Base-by-base conservation (phyloP, 2,329 filamentous ascomycete species). In the Colletotrichum musicola region DNA sequence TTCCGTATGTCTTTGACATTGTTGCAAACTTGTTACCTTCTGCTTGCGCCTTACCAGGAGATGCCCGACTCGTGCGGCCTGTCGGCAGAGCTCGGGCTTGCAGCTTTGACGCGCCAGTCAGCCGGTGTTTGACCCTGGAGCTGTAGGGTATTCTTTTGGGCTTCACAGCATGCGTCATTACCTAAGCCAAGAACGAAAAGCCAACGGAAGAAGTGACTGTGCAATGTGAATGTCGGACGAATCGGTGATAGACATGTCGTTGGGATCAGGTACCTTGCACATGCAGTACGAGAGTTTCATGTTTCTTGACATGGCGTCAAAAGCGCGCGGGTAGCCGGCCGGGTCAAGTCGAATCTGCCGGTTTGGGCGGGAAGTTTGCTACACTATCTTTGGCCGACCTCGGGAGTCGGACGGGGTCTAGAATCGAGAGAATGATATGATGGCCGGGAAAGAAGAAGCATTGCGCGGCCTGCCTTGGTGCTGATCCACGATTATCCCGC, bases 391-490 rank as follows among this genome's bases (percentile, higher is more conserved):
- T 46, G 22, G 30, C 35, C 44, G 65, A 30, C 50, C 55, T 50
- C 46, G 18, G 4, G 20, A 13, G 42, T 51, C 30, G n/a, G 16
- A 22, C 55, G 20, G 14, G 49, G 50, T 51, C 64, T 57, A 58
- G 64, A 64, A 62, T 10, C n/a, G 16, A 14, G 46, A 25, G 40
- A 54, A 30, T 35, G 14, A 56, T 53, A 54, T 49, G 38, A 59
- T 25, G 22, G 50, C 47, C 30, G 50, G 49, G 47, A 16, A 35
- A 46, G 54, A 22, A 59, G 30, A 56, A 65, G 49, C 55, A 68
- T 65, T 68, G 65, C 65, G 65, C 35, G 65, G 62, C 62, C 55
- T 68, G 57, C 56, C 27, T 58, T 50, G 50, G 62, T 69, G 66
- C 56, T 56, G 25, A 62, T 62, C 38, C 16, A 46, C 58, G 51